Base-by-base conservation (phyloP, 2,329 filamentous ascomycete species). In the Ascomycota sp. region DNA sequence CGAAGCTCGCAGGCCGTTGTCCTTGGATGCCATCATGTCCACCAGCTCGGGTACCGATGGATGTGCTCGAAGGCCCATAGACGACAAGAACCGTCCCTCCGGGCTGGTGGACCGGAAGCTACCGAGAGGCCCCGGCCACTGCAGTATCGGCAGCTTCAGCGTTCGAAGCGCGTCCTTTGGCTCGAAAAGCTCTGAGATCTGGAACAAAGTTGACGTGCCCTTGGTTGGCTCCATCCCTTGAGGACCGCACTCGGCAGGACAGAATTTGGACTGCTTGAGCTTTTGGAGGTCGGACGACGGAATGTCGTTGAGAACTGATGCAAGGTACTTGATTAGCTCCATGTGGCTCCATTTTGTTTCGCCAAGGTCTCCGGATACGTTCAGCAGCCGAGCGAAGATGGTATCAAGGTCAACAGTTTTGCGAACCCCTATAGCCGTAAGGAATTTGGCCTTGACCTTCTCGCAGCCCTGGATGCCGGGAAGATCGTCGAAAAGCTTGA, bases 381-480 rank as follows among this genome's bases (percentile, higher is more conserved):
- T 73, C 42, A 93, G 66, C 30, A 98, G 64, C 31, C 86, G 69
- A 21, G 79, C 77, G 46, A 98, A 95, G 25, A 98, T 91, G 25
- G 91, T 86, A 26, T 82, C 82, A 2, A 98, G 60, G 43, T 98
- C 89, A 13, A 98, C 75, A 0, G 89, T 98, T 57, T 95, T 95
- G 38, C 89, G 73, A 24, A 98, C 84, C 3, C 89, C 86, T 26
- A 98, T 61, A 2, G 79, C 69, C 3, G 67, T 58, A 30, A 98
- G 55, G 39, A 98, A 80, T 50, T 91, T 93, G 31, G 95, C 86
- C 49, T 93, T 95, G 9, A 93, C 68, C 26, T 73, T 70, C 29
- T 76, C 72, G 30, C 84, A 72, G 9, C 70, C 72, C 41, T 75
- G 69, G 2, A 95, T 72, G 9, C 76, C 74, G 0, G 89, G 84